Base-by-base conservation (phyloP, 1,284 basidiomycete genomes). In the Grifola frondosa region DNA sequence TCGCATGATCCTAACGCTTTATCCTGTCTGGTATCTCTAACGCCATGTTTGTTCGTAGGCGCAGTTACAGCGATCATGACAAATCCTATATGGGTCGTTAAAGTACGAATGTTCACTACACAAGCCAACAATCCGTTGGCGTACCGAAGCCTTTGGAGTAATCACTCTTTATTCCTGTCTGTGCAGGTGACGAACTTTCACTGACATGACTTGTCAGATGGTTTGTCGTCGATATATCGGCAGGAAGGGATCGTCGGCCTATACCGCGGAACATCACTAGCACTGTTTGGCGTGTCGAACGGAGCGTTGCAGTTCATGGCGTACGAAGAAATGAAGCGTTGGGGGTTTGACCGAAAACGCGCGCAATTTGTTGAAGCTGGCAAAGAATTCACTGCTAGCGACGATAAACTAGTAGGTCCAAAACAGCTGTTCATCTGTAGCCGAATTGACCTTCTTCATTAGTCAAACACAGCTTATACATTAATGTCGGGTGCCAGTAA, bases 71-170 rank as follows among this genome's bases (percentile, higher is more conserved):
- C 96, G 0, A 74, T 98, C 49, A 78, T 97, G 64, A 99, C 97
- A 7, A 99, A 99, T 66, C 97, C 97, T 0, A 84, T 99, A 56
- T 99, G 96, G 96, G 91, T 99, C 10, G 89, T 99, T 49, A 93
- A 97, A 71, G 96, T 97, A 6, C 82, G 96, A 47, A 96, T 99
- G 84, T 99, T 98, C 60, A 94, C 94, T 2, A 91, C 91, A 0
- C 72, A 69, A 5, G 64, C 77, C 19, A 74, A 78, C 44, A 78
- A 83, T 45, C 78, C 86, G 23, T 68, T 65, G 6, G 80, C 89
- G 1, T 95, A 96, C 64, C 76, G 78, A n/a, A 81, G 85, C 4
- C 71, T 95, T 40, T 84, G 81, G 75, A 73, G 92, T 93, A 53
- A 57, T 25, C 34, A 24, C 25, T 17, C 20, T 38, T 30, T 16